A percentile compares a stretch with the other conserved stretches of the same genome.
phyloP scores from a whole-genome alignment of 768 basidiomycete genomes.

The Hypholoma fasciculare region DNA sequence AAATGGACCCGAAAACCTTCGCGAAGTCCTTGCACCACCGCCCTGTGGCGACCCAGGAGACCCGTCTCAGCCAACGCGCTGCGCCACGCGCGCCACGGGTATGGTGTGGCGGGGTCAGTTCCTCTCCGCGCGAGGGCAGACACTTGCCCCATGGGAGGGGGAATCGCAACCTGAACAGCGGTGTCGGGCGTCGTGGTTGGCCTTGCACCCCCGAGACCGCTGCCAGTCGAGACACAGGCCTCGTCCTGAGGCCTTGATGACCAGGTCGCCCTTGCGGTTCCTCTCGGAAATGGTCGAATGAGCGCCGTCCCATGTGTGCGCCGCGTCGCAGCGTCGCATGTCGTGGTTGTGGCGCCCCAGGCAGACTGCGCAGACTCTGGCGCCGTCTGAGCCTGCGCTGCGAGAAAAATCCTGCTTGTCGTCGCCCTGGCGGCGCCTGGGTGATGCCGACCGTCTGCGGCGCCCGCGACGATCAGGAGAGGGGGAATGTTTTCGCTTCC shows the following conservation, averaged over 20 bases:
- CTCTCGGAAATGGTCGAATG: conserved; percentile 13
- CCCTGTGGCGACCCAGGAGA: too few relatives aligned
- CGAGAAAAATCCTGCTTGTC: not conserved
- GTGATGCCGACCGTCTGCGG: not conserved
- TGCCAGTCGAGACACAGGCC: conserved; percentile 39
- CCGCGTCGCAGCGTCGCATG: conserved; percentile 16
- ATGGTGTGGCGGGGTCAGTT: not conserved
- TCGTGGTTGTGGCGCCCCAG: conserved; percentile 30
- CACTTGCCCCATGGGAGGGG: conserved; percentile 35
- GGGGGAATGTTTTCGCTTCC: too few relatives aligned
- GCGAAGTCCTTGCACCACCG: too few relatives aligned
- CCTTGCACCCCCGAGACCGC: conserved; percentile 21
- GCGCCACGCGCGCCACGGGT: not conserved
- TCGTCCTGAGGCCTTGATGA: conserved; percentile 15
- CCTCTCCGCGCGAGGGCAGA: conserved; percentile 34
- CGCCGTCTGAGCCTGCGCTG: not conserved
- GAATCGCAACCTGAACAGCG: conserved; percentile 44
- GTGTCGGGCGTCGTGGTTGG: conserved; percentile 27
- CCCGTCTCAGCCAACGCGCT: not conserved
- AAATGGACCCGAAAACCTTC: too few relatives aligned
- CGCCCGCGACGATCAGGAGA: not conserved
- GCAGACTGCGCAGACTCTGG: conserved; percentile 32
- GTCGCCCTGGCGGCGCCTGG: not conserved
- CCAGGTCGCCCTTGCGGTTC: conserved; percentile 16
- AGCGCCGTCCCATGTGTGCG: conserved; percentile 22